Percentiles rank a stretch among this genome's conserved stretches.
These are phyloP conservation scores for Tuber indicum DNA, from an alignment of 495 filamentous ascomycete genomes.

Conservation along the genomic window DNA sequence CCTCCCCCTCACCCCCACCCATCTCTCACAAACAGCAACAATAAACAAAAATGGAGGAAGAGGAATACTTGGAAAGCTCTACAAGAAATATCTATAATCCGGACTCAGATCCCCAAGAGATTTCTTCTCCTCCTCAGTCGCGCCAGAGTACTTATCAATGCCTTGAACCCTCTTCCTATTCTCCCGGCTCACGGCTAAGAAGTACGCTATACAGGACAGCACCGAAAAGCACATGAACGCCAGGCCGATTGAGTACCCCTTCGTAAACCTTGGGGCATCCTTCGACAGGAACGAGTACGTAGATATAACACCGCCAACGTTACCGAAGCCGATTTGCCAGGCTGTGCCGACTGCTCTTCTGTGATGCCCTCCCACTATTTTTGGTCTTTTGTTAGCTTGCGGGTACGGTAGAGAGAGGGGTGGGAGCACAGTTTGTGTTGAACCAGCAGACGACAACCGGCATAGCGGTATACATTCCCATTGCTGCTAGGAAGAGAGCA, in stretches of 20 bases:
- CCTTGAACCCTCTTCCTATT: conserved; percentile 60
- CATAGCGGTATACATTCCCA: conserved; percentile 63
- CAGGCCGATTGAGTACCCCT: conserved; percentile 73
- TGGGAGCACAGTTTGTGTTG: conserved; percentile 59
- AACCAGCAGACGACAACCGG: conserved; percentile 89
- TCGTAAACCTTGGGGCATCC: conserved; percentile 63
- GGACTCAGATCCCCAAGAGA: conserved; percentile 61
- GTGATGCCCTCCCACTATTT: conserved; percentile 63
- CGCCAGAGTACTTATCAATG: conserved; percentile 46
- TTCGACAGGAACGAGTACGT: conserved; percentile 70
- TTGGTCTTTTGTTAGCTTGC: not conserved
- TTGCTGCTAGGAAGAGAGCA: conserved; percentile 66
- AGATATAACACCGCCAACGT: conserved; percentile 86
- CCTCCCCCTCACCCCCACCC: too few species aligned
- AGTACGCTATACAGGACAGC: conserved; percentile 56
- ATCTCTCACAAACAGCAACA: not conserved
- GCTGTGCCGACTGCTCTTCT: conserved; percentile 74
- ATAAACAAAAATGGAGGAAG: not conserved
- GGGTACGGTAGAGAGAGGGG: not conserved
- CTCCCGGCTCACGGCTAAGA: conserved; percentile 53
- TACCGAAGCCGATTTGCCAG: conserved; percentile 91
- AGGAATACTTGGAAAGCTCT: not conserved
- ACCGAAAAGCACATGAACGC: conserved; percentile 64
- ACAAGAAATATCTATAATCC: conserved; percentile 41
- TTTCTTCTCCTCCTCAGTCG: conserved; percentile 68